Evolutionary conservation across 2,329 filamentous ascomycete genomes (phyloP).

Genomic region (Colletotrichum plurivorum): DNA sequence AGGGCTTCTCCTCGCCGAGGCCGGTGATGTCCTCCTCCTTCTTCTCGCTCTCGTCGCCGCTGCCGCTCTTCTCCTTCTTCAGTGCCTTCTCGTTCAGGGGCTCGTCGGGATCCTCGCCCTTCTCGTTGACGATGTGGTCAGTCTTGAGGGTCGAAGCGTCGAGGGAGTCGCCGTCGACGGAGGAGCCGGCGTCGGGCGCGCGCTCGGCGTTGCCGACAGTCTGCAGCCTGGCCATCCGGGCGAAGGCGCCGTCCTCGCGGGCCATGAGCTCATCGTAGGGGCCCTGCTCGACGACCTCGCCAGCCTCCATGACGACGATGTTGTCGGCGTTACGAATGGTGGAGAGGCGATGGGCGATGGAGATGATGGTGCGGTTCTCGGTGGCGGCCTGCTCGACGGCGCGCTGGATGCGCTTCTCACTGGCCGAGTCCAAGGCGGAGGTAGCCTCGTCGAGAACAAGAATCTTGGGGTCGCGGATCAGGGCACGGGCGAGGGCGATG

Average conservation of each 20-base stretch:
- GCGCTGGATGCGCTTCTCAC: slow-evolving; percentile 61
- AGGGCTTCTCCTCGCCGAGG: slow-evolving; percentile 40
- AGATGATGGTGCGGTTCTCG: slow-evolving; percentile 72
- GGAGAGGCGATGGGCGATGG: slow-evolving; percentile 74
- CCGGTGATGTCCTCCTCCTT: slow-evolving; percentile 26
- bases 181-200: slow-evolving; percentile 33
- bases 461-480: slow-evolving; percentile 64
- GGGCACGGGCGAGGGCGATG: slow-evolving; percentile 63
- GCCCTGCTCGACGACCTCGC: slow-evolving; percentile 74
- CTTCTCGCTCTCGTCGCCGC: slow-evolving; percentile 10
- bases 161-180: slow-evolving; percentile 40
- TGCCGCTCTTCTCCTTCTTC: slow-evolving; percentile 18
- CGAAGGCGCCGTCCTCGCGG: slow-evolving; percentile 52
- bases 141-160: slow-evolving; percentile 38
- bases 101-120: slow-evolving; percentile 16
- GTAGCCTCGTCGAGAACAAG: slow-evolving; percentile 69
- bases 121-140: slow-evolving; percentile 26
- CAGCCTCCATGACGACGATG: slow-evolving; percentile 75
- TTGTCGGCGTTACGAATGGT: slow-evolving; percentile 76
- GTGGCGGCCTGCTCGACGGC: slow-evolving; percentile 55
- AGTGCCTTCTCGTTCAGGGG: slow-evolving; percentile 12
- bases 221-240: slow-evolving; percentile 45
- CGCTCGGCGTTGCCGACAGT: slow-evolving; percentile 40
- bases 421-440: slow-evolving; percentile 64
- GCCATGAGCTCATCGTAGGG: slow-evolving; percentile 72